Evolutionary conservation across 305 asterid genomes (phyloP).

Genomic region (Fraxinus velutina): DNA sequence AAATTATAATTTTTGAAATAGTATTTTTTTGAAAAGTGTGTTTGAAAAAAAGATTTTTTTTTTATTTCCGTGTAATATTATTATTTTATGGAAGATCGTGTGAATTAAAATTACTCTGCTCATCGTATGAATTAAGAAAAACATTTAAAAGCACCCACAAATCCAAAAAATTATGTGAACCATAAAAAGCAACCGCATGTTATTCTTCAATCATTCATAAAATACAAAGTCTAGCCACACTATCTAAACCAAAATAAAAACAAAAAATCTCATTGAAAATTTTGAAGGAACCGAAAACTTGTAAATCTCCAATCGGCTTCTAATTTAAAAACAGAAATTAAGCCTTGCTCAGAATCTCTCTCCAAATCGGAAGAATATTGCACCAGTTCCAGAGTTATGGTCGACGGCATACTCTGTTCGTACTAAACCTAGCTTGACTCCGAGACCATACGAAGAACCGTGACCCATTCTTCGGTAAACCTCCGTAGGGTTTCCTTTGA

Average conservation of each 20-base stretch:
- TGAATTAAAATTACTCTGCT: not conserved
- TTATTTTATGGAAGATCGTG: no score
- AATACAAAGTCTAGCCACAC: not conserved
- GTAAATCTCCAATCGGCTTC: not conserved
- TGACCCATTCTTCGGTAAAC: constrained; percentile 89
- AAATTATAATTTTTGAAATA: no score
- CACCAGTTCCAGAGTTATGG: constrained; percentile 78
- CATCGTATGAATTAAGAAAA: not conserved
- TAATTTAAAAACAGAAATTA: not conserved
- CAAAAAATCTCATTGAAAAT: not conserved
- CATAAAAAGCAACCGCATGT: not conserved
- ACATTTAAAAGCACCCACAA: not conserved
- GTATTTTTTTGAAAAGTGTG: no score
- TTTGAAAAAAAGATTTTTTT: no score
- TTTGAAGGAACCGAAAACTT: not conserved
- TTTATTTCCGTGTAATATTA: no score
- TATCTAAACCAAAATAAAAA: not conserved
- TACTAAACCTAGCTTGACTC: constrained; percentile 80
- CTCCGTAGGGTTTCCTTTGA: constrained; percentile 95
- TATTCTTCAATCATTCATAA: not conserved
- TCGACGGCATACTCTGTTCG: constrained; percentile 94
- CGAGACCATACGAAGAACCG: constrained; percentile 91
- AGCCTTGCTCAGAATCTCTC: constrained; percentile 54
- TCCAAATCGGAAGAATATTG: constrained; percentile 68
- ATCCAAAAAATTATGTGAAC: not conserved